Evolutionary conservation across 2,329 filamentous ascomycete species (phyloP).

Genomic region (Curvularia sp.): DNA sequence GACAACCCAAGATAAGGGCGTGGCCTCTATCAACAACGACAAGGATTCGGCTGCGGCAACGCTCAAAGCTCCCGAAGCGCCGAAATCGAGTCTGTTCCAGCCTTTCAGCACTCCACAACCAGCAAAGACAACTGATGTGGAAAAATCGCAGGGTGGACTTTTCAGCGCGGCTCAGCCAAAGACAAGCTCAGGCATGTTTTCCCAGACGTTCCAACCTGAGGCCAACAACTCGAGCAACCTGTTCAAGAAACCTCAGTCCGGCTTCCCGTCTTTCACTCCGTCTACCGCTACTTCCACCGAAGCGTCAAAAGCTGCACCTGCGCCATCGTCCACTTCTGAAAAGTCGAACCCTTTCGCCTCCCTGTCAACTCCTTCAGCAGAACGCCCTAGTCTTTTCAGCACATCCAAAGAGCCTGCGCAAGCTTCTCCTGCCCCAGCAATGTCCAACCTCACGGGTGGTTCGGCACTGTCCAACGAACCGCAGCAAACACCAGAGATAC

Average conservation of each 20-base stretch:
- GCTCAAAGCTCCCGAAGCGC: constrained; percentile 23
- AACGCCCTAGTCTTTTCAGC: constrained; percentile 26
- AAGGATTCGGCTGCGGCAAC: constrained; percentile 12
- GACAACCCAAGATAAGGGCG: constrained; percentile 21
- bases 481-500: constrained; percentile 21
- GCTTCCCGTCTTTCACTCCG: constrained; percentile 19
- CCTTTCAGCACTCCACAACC: constrained; percentile 37
- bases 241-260: constrained; percentile 23
- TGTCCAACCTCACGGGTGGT: constrained; percentile 22
- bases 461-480: constrained; percentile 3
- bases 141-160: constrained; percentile 24
- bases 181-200: constrained; percentile 30
- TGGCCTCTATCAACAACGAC: constrained; percentile 9
- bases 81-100: constrained; percentile 29
- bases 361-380: constrained; percentile 21
- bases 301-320: constrained; percentile 16
- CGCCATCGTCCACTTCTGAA: constrained; percentile 10
- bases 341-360: constrained; percentile 30
- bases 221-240: constrained; percentile 16
- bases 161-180: constrained; percentile 34
- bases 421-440: constrained; percentile 20
- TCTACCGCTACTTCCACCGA: constrained; percentile 14
- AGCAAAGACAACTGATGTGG: constrained; percentile 24
- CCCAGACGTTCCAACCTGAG: constrained; percentile 27
- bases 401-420: constrained; percentile 23